Percentiles rank a stretch among this genome's conserved stretches.
Conservation (phyloP, 768 basidiomycete species). For the Boletus eberwhitei region DNA sequence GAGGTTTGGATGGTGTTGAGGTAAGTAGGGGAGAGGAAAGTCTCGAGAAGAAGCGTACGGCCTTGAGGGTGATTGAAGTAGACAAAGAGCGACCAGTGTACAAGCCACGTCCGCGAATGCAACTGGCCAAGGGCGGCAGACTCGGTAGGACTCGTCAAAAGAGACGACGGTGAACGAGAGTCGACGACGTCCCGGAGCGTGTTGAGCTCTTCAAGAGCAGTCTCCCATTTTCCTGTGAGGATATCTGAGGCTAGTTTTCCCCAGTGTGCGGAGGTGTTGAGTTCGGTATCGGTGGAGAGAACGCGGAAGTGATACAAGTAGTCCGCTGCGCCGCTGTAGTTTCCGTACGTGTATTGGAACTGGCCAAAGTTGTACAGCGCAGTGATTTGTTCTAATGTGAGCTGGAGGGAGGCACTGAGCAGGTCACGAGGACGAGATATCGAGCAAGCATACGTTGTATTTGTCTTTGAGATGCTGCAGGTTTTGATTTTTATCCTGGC, state of each 20-base stretch:
- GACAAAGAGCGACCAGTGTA: slow-evolving; percentile 97
- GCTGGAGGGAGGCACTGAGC: slow-evolving; percentile 42
- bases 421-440: not conserved
- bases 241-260: slow-evolving; percentile 98
- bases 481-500: slow-evolving; percentile 97
- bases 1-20: slow-evolving; percentile 98
- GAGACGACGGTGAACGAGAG: slow-evolving; percentile 57
- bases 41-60: slow-evolving; percentile 88
- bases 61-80: slow-evolving; percentile 97
- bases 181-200: slow-evolving; percentile 92
- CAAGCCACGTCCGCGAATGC: slow-evolving; percentile 93
- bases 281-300: slow-evolving; percentile 88
- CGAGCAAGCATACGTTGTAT: slow-evolving; percentile 62
- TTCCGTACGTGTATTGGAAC: slow-evolving; percentile 98
- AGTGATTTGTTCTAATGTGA: slow-evolving; percentile 92
- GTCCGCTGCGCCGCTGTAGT: slow-evolving; percentile 94
- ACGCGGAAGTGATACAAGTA: slow-evolving; percentile 99
- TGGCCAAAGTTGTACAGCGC: slow-evolving; percentile 97
- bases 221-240: slow-evolving; percentile 90
- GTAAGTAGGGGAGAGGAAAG: slow-evolving; percentile 94
- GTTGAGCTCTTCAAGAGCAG: slow-evolving; percentile 93
- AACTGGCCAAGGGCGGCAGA: slow-evolving; percentile 82
- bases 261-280: slow-evolving; percentile 97
- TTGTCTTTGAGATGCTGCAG: slow-evolving; percentile 91
- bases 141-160: slow-evolving; percentile 44